A percentile compares a stretch with the other conserved stretches of the same genome.
Evolutionary conservation across 176 grass and related monocot species (phyloP).

Genomic region (Miscanthus lutarioriparius): DNA sequence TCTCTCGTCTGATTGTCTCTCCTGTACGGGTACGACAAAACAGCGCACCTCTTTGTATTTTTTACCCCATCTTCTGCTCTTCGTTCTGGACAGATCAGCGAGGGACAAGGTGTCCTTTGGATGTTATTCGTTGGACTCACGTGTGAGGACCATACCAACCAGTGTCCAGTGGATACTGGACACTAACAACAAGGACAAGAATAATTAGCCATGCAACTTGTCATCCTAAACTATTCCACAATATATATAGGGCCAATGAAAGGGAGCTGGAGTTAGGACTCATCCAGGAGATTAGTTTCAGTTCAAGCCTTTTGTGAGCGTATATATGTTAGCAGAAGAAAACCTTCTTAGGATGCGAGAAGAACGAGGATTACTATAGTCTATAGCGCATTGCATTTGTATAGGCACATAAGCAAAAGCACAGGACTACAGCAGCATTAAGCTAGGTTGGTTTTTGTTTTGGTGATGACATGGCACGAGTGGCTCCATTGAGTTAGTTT

Average conservation of each 20-base stretch:
- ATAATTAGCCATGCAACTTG: neutral
- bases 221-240: no score
- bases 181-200: neutral
- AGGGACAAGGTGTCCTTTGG: neutral
- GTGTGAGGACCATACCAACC: conserved; percentile 2
- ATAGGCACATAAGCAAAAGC: neutral
- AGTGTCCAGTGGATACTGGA: neutral
- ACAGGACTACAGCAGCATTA: neutral
- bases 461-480: no score
- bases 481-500: neutral
- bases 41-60: no score
- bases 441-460: neutral
- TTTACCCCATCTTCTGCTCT: neutral
- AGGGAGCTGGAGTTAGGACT: no score
- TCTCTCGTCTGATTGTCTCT: no score
- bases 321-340: neutral
- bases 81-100: neutral
- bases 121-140: neutral
- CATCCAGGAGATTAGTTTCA: neutral
- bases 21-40: no score
- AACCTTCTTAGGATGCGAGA: neutral
- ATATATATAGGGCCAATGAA: no score
- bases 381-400: neutral
- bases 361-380: neutral
- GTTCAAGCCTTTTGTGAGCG: no score